Base-by-base conservation (phyloP, 139 green algal species). In the Micromonas pusilla region DNA sequence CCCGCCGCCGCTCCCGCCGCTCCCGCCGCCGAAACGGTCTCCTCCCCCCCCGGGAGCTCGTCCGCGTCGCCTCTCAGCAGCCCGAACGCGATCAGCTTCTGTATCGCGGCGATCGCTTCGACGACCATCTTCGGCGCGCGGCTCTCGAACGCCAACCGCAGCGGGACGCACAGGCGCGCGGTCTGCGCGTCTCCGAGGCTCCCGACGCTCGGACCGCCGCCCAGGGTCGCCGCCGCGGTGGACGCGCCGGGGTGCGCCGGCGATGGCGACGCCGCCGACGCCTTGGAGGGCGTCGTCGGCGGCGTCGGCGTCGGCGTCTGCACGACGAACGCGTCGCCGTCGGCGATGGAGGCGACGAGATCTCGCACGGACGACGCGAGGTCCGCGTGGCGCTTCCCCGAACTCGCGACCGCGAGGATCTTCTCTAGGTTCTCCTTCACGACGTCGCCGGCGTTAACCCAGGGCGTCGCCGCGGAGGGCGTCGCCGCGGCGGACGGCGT, bases 81-180 rank as follows among this genome's bases (percentile, higher is more conserved):
- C 65, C 84, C 81, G 76, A 94, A 91, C 2, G 92, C 89, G 0
- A 98, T 87, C 52, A 98, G 85, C 83, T 92, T 90, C 83, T 98
- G 94, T 2, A 98, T 79, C 39, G 87, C 91, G 85, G 97, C 92
- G 71, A 98, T 80, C 0, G 89, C 82, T 6, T 91, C 68, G 78
- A 97, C 93, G 23, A 95, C 85, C 39, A 97, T 80, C 63, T 85
- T 75, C 2, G 89, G 75, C 54, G 84, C 85, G 23, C 85, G 81
- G 4, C 91, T 96, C 36, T 88, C 83, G 26, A 72, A 79, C 1
- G 83, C 80, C 65, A 72, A n/a, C 2, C 75, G 45, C 32, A 85
- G 66, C 54, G 78, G 77, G 16, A 26, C 34, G 32, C 81, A 19
- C 60, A 86, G 72, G 16, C 68, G 66, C 73, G 82, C 82, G 32